Conservation (phyloP, 495 filamentous ascomycete species). For the Sporormia fimetaria region DNA sequence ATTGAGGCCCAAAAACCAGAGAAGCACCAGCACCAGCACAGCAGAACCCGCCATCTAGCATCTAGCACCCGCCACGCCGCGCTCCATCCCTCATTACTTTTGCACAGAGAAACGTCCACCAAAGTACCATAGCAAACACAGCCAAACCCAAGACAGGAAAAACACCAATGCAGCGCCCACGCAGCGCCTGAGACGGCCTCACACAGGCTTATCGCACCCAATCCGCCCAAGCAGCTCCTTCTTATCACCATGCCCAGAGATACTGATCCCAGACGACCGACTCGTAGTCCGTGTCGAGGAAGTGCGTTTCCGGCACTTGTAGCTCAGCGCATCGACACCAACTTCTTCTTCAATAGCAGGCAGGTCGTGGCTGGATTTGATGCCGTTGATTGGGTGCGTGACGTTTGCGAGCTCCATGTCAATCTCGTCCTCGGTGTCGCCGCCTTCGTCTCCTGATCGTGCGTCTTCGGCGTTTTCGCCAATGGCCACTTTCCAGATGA, state of each 20-base stretch:
- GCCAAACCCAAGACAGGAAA: neutral
- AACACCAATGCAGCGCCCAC: neutral
- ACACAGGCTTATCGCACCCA: constrained; percentile 31
- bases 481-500: constrained; percentile 62
- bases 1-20: no score
- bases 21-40: no score
- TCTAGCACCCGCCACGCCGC: no score
- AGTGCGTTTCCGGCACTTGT: constrained; percentile 7
- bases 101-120: no score
- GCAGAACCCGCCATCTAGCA: no score
- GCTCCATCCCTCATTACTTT: no score
- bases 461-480: constrained; percentile 75
- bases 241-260: constrained; percentile 29
- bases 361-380: constrained; percentile 27
- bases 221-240: constrained; percentile 32
- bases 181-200: neutral
- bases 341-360: constrained; percentile 53
- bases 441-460: constrained; percentile 75
- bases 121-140: no score
- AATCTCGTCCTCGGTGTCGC: constrained; percentile 44
- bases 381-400: constrained; percentile 16
- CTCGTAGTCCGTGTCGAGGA: constrained; percentile 9
- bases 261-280: constrained; percentile 26
- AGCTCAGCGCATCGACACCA: constrained; percentile 41
- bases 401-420: constrained; percentile 9